Conservation (phyloP, 1,139 yeast genomes). For the Debaryomyces coudertii region DNA sequence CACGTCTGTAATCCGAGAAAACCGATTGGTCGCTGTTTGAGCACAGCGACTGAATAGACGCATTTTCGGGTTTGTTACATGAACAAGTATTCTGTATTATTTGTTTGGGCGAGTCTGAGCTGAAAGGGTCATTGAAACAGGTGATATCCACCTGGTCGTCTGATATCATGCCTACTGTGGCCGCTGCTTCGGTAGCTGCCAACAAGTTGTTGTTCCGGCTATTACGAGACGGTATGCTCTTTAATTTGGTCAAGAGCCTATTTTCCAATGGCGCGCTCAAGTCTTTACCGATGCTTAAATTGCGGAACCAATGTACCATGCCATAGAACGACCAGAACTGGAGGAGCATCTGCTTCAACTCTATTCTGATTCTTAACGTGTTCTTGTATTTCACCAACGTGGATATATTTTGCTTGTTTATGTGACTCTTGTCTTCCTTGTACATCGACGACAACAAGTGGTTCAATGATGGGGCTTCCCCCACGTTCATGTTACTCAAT, state of each 20-base stretch:
- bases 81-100: background rate
- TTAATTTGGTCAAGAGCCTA: constrained; percentile 31
- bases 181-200: constrained; percentile 32
- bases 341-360: constrained; percentile 43
- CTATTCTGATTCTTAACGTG: constrained; percentile 43
- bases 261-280: constrained; percentile 39
- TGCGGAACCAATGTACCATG: constrained; percentile 45
- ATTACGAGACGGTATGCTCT: constrained; percentile 36
- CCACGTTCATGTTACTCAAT: constrained; percentile 35
- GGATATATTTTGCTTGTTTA: constrained; percentile 21
- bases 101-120: constrained; percentile 1
- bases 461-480: constrained; percentile 43
- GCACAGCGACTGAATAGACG: background rate
- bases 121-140: constrained; percentile 1
- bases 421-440: constrained; percentile 26
- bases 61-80: background rate
- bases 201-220: constrained; percentile 30
- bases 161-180: constrained; percentile 18
- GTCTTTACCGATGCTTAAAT: constrained; percentile 39
- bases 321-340: constrained; percentile 50
- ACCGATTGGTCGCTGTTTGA: constrained; percentile 8
- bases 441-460: constrained; percentile 32
- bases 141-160: constrained; percentile 5
- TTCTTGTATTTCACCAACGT: constrained; percentile 41
- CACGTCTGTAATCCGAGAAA: constrained; percentile 16